These are phyloP conservation scores for Auricularia sp. DNA, from an alignment of 768 basidiomycete genomes.

Conservation along the genomic window DNA sequence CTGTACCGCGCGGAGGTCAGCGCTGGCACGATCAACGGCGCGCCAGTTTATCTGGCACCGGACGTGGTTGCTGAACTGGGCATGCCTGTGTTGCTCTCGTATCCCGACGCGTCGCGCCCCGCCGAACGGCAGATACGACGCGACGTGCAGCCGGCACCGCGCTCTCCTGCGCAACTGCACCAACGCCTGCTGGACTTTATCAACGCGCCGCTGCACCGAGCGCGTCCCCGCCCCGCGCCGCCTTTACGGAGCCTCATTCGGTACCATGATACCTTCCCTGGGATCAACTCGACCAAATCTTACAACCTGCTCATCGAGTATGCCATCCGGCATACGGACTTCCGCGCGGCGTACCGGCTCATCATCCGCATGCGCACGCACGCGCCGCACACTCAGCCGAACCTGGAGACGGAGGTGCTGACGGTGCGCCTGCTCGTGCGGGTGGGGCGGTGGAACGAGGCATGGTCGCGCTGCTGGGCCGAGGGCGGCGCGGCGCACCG, in stretches of 20 bases:
- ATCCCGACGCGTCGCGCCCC: background rate
- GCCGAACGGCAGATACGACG: conserved; percentile 11
- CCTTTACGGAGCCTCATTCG: conserved; percentile 5
- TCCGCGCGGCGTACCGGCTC: conserved; percentile 36
- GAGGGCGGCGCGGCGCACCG: conserved; percentile 15
- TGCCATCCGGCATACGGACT: conserved; percentile 42
- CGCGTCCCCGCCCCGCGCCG: conserved; percentile 1
- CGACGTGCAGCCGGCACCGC: conserved; percentile 13
- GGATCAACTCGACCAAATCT: conserved; percentile 30
- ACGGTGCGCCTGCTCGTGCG: conserved; percentile 47
- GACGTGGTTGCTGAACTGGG: conserved; percentile 23
- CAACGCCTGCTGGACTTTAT: conserved; percentile 34
- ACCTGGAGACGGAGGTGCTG: conserved; percentile 49
- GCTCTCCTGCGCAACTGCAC: conserved; percentile 11
- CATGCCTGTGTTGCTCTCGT: conserved; percentile 10
- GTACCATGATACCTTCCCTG: conserved; percentile 14
- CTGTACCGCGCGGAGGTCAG: background rate
- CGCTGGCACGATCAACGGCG: background rate
- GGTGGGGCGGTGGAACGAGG: conserved; percentile 46
- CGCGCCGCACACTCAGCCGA: conserved; percentile 28
- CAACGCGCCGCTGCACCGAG: conserved; percentile 22
- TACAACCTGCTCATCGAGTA: conserved; percentile 38
- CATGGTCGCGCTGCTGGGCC: conserved; percentile 33
- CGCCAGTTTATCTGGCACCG: conserved; percentile 14
- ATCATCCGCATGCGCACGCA: conserved; percentile 34